phyloP scores from a whole-genome alignment of 371 early-diverging fungal species.

The Gilbertella persicaria region DNA sequence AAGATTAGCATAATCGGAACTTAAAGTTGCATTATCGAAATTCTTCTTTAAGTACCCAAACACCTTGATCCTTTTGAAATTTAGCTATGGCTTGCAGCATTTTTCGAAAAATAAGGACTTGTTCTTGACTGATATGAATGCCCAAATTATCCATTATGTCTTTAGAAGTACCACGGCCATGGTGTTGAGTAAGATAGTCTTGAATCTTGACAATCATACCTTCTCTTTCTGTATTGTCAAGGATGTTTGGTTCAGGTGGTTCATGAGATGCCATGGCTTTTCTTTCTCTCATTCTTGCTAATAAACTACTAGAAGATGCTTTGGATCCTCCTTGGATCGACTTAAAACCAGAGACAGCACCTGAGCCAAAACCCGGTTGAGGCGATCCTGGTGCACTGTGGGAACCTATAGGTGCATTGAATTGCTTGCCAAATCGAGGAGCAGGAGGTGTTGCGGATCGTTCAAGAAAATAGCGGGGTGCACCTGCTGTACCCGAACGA shows the following conservation, averaged over 20 bases:
- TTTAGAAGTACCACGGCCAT: slow-evolving; percentile 49
- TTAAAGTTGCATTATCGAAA: slow-evolving; percentile 33
- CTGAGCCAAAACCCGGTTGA: slow-evolving; percentile 40
- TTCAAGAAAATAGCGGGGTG: slow-evolving; percentile 26
- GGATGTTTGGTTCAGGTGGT: slow-evolving; percentile 6
- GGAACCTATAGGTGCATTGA: slow-evolving; percentile 7
- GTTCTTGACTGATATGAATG: slow-evolving; percentile 46
- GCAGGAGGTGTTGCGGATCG: slow-evolving; percentile 38
- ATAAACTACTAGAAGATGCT: slow-evolving; percentile 32
- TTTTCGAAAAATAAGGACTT: slow-evolving; percentile 61
- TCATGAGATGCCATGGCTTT: slow-evolving; percentile 34
- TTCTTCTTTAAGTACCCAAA: slow-evolving; percentile 57
- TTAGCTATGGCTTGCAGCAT: slow-evolving; percentile 69
- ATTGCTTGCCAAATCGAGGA: slow-evolving; percentile 40
- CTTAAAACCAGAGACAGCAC: slow-evolving; percentile 42
- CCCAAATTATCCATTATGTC: slow-evolving; percentile 56
- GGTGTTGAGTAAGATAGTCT: slow-evolving; percentile 49
- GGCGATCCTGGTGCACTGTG: slow-evolving; percentile 26
- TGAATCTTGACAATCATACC: slow-evolving; percentile 55
- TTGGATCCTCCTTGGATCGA: slow-evolving; percentile 7
- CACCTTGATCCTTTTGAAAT: slow-evolving; percentile 49
- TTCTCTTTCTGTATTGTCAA: slow-evolving; percentile 34
- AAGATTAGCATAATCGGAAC: no score
- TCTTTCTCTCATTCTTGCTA: slow-evolving; percentile 54
- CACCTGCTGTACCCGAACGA: slow-evolving; percentile 65